Percentiles rank a stretch among this genome's conserved stretches.
Conservation (phyloP, 2,329 filamentous ascomycete genomes). For the Neoarthrinium moseri region DNA sequence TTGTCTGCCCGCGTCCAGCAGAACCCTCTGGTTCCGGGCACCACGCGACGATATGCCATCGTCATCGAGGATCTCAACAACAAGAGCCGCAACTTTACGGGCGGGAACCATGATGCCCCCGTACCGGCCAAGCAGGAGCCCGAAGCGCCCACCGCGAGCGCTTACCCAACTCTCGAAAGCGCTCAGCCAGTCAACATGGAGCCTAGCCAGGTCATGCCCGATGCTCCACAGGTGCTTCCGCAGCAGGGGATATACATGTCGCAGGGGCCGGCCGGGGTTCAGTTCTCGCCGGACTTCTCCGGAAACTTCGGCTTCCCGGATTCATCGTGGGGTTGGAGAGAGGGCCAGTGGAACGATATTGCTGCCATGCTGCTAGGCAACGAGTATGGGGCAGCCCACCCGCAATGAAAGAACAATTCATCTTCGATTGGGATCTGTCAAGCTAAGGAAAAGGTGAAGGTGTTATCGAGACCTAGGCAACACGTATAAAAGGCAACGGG, state of each 20-base stretch:
- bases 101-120: neutral
- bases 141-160: neutral
- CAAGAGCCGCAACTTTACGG: conserved; percentile 15
- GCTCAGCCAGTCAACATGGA: neutral
- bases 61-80: conserved; percentile 32
- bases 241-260: conserved; percentile 2
- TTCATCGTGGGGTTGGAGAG: conserved; percentile 6
- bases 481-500: too few relatives aligned
- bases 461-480: too few relatives aligned
- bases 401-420: neutral
- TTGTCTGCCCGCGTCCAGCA: conserved; percentile 27
- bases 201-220: neutral
- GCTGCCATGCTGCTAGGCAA: conserved; percentile 11
- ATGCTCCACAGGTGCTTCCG: neutral
- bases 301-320: conserved; percentile 2
- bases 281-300: neutral
- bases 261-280: neutral
- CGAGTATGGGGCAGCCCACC: neutral
- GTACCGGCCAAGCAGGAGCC: neutral
- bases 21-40: conserved; percentile 34
- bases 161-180: neutral
- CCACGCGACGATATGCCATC: conserved; percentile 33
- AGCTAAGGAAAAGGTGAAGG: too few relatives aligned
- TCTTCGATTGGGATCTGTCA: neutral
- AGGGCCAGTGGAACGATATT: conserved; percentile 13